Percentiles rank a stretch among this genome's conserved stretches.
phyloP scores from a whole-genome alignment of 2,329 filamentous ascomycete genomes.

The Trichoderma sp. region DNA sequence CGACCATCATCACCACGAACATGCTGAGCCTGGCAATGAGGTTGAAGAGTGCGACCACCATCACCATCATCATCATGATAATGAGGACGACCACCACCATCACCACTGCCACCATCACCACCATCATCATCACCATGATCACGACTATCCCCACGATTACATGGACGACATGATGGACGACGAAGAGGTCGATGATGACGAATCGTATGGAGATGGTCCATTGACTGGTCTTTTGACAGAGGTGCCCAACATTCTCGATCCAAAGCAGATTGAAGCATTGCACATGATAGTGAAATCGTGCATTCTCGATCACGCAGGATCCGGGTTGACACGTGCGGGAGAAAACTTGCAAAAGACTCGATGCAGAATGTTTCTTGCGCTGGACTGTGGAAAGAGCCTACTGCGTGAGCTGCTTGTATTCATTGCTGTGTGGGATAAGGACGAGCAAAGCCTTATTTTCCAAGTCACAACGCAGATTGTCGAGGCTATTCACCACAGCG shows the following conservation, averaged over 20 bases:
- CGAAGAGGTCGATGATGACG: constrained; percentile 72
- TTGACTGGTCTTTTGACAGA: constrained; percentile 86
- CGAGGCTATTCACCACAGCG: constrained; percentile 86
- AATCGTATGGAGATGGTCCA: constrained; percentile 77
- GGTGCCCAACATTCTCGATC: constrained; percentile 90
- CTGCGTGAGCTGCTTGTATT: constrained; percentile 91
- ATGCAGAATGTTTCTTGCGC: constrained; percentile 84
- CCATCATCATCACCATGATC: constrained; percentile 38
- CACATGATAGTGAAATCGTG: constrained; percentile 98
- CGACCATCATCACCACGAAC: constrained; percentile 38
- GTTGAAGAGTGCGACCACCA: constrained; percentile 51
- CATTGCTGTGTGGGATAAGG: constrained; percentile 94
- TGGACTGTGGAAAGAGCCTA: constrained; percentile 88
- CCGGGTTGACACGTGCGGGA: constrained; percentile 64
- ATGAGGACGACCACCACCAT: constrained; percentile 33
- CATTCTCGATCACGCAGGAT: constrained; percentile 79
- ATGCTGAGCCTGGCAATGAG: constrained; percentile 50
- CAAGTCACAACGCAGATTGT: constrained; percentile 96
- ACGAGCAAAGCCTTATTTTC: constrained; percentile 91
- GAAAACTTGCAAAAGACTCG: constrained; percentile 88
- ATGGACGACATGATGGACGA: constrained; percentile 62
- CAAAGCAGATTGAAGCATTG: constrained; percentile 91
- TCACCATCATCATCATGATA: constrained; percentile 31
- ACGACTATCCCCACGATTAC: constrained; percentile 47
- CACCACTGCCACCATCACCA: constrained; percentile 34